Evolutionary conservation across 2,329 filamentous ascomycete genomes (phyloP), one percentile per base, ranked within the genome.

Genomic region (Pleoardoris graminearum): DNA sequence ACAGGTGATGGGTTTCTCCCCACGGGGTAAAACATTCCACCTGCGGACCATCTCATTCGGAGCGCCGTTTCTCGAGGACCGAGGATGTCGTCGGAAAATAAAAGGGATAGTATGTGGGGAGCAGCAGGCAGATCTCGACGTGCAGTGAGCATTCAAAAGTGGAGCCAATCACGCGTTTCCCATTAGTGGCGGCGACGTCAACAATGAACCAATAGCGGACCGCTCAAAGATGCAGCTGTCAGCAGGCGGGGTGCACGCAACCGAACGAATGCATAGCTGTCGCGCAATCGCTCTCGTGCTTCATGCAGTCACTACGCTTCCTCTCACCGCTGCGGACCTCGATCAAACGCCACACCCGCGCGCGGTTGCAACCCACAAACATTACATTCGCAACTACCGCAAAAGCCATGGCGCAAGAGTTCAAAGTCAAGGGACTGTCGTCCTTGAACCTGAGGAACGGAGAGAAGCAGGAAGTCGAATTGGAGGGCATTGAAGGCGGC

Each of bases 401-500:
- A 36, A 54, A 62, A 66, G 58, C 58, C 53, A 79, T 79, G 77
- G 73, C 76, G 10, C 71, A 74, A 57, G 76, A 80, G 59, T 81
- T 74, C 70, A 80, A 79, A 72, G 83, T 97, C 68, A 95, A 94
- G 74, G 88, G 83, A 68, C 76, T 96, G 55, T 81, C 82, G 41
- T 88, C 87, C 63, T 80, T 96, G 50, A 82, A 87, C 59, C 79
- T 97, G 58, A 83, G 88, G 71, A 85, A 87, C 25, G 87, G 90
- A 17, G 87, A 94, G 62, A 97, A 96, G 79, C 82, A 88, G 58
- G 92, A 97, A 74, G 89, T 85, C 12, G 91, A 96, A 66, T 88
- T 99, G 4, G 93, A 97, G 65, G 94, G 93, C 17, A 80, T 99
- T 37, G 86, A 93, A 51, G 86, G 83, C 32, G 90, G 85, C 57